Evolutionary conservation across 306 rosid genomes (phyloP).

Genomic region (Sophora flavescens): DNA sequence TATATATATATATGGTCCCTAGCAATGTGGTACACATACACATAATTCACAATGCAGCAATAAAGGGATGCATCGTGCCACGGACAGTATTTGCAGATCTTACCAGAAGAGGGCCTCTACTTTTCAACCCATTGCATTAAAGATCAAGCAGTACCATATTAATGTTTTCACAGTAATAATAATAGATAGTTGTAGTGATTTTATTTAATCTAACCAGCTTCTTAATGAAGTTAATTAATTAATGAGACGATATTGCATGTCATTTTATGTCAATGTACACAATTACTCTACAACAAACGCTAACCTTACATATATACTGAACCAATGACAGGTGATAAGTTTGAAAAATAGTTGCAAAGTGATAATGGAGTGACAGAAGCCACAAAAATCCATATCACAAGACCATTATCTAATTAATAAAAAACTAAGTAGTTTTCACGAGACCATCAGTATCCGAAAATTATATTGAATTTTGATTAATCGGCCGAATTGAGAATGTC

Average conservation of each 20-base stretch:
- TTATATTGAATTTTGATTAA: too few relatives aligned
- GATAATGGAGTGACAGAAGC: neutral
- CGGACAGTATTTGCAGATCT: constrained; percentile 19
- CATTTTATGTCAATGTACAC: neutral
- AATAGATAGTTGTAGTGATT: neutral
- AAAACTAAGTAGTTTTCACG: neutral
- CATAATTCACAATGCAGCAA: constrained; percentile 6
- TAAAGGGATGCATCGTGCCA: constrained; percentile 27
- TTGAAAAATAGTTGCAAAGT: neutral
- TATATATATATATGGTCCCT: constrained; percentile 15
- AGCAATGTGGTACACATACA: constrained; percentile 8
- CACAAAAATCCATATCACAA: constrained; percentile 15
- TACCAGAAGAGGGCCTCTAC: neutral
- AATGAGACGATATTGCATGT: constrained; percentile 13
- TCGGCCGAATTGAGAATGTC: too few relatives aligned
- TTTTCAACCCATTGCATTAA: constrained; percentile 7
- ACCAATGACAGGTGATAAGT: neutral
- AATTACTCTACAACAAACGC: neutral
- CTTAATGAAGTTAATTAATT: constrained; percentile 4
- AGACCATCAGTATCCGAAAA: too few relatives aligned
- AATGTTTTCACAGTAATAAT: neutral
- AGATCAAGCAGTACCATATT: neutral
- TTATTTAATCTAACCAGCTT: constrained; percentile 31
- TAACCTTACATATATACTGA: neutral
- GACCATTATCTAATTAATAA: neutral